These are phyloP conservation scores for Chloromonas sp. DNA, from an alignment of 163 green algal species.

Conservation along the genomic window DNA sequence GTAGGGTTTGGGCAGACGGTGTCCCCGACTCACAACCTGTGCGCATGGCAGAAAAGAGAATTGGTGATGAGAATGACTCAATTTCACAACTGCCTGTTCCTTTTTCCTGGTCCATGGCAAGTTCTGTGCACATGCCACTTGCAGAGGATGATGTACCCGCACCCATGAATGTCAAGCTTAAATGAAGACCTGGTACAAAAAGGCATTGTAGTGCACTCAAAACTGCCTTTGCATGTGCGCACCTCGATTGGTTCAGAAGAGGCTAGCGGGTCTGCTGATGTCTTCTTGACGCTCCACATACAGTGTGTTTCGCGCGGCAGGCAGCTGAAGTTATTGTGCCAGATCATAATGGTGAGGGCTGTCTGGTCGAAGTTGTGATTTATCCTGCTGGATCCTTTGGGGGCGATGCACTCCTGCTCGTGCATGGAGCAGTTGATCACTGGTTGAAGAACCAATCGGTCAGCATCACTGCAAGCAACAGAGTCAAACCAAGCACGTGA, in stretches of 20 bases:
- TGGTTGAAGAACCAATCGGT: constrained; percentile 24
- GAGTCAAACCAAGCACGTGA: not conserved
- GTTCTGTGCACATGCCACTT: no score
- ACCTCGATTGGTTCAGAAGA: constrained; percentile 12
- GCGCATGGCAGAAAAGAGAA: no score
- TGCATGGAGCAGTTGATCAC: constrained; percentile 23
- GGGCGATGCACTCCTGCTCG: constrained; percentile 19
- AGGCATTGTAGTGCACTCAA: no score
- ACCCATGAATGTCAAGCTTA: no score
- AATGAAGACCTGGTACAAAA: no score
- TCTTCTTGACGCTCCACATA: constrained; percentile 32
- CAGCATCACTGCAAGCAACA: constrained; percentile 9
- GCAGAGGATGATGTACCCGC: no score
- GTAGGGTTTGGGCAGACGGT: constrained; percentile 22
- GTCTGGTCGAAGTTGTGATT: constrained; percentile 38
- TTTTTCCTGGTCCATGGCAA: no score
- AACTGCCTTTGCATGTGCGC: no score
- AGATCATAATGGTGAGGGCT: constrained; percentile 22
- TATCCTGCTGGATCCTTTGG: constrained; percentile 10
- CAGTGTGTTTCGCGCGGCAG: constrained; percentile 31
- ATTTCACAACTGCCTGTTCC: no score
- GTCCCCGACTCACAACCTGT: constrained; percentile 8
- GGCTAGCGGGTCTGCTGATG: not conserved
- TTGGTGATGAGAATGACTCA: no score
- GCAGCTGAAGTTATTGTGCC: constrained; percentile 22